phyloP scores from a whole-genome alignment of 108 stramenopile species.

The Cyclotella cryptica region DNA sequence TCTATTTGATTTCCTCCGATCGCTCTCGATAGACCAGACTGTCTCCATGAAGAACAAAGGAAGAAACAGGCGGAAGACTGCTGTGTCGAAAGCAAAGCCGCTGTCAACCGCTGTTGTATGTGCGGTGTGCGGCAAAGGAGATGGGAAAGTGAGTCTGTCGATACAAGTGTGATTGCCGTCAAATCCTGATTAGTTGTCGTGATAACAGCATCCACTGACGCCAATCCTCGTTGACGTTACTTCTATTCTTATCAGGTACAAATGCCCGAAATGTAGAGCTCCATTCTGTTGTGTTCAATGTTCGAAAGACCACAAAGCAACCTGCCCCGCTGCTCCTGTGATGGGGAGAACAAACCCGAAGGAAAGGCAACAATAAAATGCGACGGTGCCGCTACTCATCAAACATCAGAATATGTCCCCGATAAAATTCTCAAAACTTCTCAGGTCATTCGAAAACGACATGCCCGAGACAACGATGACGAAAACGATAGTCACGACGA shows the following conservation, averaged over 20 bases:
- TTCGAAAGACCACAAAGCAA: constrained; percentile 73
- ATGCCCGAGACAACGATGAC: constrained; percentile 40
- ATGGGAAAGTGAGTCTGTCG: constrained; percentile 23
- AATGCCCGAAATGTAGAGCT: constrained; percentile 83
- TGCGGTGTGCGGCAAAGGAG: constrained; percentile 40
- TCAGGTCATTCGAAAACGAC: constrained; percentile 10
- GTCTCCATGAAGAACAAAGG: constrained; percentile 17
- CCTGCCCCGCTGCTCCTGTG: constrained; percentile 35
- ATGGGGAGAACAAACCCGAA: too few relatives aligned
- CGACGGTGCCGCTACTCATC: constrained; percentile 12
- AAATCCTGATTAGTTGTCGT: constrained; percentile 3
- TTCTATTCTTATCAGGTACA: constrained; percentile 63
- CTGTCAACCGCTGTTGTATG: constrained; percentile 6
- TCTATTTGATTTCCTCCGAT: too few relatives aligned
- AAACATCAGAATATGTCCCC: constrained; percentile 29
- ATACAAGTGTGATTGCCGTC: too few relatives aligned
- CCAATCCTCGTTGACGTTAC: background rate
- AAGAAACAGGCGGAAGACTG: constrained; percentile 3
- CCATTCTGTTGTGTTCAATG: constrained; percentile 82
- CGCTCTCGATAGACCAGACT: too few relatives aligned
- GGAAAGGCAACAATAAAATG: constrained; percentile 6
- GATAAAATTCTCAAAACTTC: constrained; percentile 3
- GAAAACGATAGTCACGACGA: constrained; percentile 56
- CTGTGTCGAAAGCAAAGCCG: background rate
- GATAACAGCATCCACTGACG: background rate